Evolutionary conservation across 2,329 filamentous ascomycete species (phyloP).

Genomic region (Cladosporium sp.): DNA sequence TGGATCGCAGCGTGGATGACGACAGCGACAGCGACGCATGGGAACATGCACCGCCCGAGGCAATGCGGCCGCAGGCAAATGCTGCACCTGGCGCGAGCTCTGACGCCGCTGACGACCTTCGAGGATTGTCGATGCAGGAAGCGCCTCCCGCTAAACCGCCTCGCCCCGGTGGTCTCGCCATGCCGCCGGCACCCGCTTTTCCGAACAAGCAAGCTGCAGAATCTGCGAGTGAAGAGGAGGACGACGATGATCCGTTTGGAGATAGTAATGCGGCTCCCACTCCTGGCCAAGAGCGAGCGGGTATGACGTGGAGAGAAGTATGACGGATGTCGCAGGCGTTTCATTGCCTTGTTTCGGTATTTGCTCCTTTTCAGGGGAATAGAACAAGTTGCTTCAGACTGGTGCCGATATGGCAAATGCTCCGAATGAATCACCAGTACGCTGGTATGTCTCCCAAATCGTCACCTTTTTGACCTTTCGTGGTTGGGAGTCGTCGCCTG

Average conservation of each 20-base stretch:
- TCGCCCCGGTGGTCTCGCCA: conserved; percentile 38
- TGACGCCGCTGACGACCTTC: conserved; percentile 37
- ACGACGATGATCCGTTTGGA: conserved; percentile 81
- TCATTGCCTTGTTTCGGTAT: too few species aligned
- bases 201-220: conserved; percentile 42
- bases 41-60: conserved; percentile 33
- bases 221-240: conserved; percentile 53
- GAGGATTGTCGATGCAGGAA: conserved; percentile 38
- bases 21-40: conserved; percentile 59
- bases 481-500: not conserved
- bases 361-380: too few species aligned
- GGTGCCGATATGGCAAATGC: too few species aligned
- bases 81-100: conserved; percentile 10
- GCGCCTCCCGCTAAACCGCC: conserved; percentile 45
- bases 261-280: conserved; percentile 68
- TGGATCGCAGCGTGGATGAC: conserved; percentile 77
- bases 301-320: conserved; percentile 30
- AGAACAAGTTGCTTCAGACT: too few species aligned
- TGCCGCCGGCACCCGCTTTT: conserved; percentile 28
- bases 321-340: not conserved
- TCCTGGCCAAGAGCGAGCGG: conserved; percentile 38
- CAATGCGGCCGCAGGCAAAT: conserved; percentile 5
- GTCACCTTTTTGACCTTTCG: not conserved
- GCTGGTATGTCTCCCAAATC: conserved; percentile 1
- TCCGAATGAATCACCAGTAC: not conserved